These are phyloP conservation scores for Candida tallmaniae DNA, from an alignment of 805 yeast genomes.

Conservation along the genomic window DNA sequence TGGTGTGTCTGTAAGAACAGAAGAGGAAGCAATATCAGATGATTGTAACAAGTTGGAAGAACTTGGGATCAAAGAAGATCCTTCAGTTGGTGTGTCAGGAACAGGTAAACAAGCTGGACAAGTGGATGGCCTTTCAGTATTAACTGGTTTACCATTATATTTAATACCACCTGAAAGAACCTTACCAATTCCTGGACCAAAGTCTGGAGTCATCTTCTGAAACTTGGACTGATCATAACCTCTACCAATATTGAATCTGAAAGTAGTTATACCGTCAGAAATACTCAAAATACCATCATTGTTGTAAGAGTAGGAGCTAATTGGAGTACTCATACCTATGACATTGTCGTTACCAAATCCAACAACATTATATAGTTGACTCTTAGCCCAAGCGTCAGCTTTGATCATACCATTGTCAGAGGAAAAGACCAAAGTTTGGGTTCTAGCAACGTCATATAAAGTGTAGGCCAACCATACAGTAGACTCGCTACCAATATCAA, in stretches of 20 bases:
- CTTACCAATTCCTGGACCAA: slow-evolving; percentile 16
- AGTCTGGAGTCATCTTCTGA: slow-evolving; percentile 13
- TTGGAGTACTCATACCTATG: slow-evolving; percentile 19
- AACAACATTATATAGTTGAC: slow-evolving; percentile 18
- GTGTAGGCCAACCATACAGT: slow-evolving; percentile 16
- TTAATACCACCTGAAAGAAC: slow-evolving; percentile 17
- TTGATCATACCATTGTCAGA: slow-evolving; percentile 11
- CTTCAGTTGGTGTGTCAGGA: slow-evolving; percentile 15
- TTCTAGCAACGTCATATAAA: slow-evolving; percentile 9
- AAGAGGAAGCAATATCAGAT: slow-evolving; percentile 2
- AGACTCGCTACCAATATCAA: slow-evolving; percentile 15
- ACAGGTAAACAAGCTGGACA: slow-evolving; percentile 16
- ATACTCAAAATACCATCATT: slow-evolving; percentile 12
- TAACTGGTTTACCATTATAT: slow-evolving; percentile 16
- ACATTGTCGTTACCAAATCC: slow-evolving; percentile 27
- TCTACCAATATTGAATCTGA: slow-evolving; percentile 18
- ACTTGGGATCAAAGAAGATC: slow-evolving; percentile 6
- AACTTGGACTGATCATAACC: slow-evolving; percentile 16
- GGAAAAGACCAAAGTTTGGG: slow-evolving; percentile 16
- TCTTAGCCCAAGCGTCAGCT: slow-evolving; percentile 14
- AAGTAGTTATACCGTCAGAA: slow-evolving; percentile 11
- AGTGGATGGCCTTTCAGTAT: slow-evolving; percentile 17
- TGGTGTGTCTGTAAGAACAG: slow-evolving; percentile 1
- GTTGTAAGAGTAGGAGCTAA: slow-evolving; percentile 9
- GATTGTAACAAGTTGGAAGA: slow-evolving; percentile 5